Evolutionary conservation across 331 rosid species (phyloP).

Genomic region (Stylosanthes scabra): DNA sequence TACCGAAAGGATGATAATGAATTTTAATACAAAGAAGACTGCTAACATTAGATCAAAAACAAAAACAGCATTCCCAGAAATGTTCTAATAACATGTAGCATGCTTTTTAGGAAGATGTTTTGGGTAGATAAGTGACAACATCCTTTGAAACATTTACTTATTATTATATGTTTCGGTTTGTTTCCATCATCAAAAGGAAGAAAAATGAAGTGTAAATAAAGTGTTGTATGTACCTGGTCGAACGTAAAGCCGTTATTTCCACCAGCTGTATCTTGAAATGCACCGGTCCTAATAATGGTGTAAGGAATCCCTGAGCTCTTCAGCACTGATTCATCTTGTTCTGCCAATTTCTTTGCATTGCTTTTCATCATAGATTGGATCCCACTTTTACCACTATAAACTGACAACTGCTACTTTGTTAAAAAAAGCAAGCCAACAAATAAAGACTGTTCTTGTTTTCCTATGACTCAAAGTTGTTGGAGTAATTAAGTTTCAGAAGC

Average conservation of each 20-base stretch:
- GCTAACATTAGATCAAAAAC: no score
- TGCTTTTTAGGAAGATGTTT: no score
- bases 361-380: conserved; percentile 76
- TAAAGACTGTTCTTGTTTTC: conserved; percentile 29
- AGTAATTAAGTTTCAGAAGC: no score
- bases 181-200: conserved; percentile 25
- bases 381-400: conserved; percentile 75
- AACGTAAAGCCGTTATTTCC: conserved; percentile 90
- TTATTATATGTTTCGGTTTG: not conserved
- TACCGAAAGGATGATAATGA: no score
- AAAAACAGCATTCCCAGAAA: no score
- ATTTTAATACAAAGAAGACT: no score
- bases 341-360: conserved; percentile 75
- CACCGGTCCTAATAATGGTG: conserved; percentile 78
- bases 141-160: conserved; percentile 15
- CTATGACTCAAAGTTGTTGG: no score
- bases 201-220: not conserved
- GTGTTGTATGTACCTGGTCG: conserved; percentile 63
- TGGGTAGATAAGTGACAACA: not conserved
- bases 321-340: conserved; percentile 77
- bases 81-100: no score
- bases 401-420: conserved; percentile 91
- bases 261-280: conserved; percentile 69
- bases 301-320: conserved; percentile 73
- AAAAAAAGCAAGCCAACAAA: conserved; percentile 37